Conservation (phyloP, 169 alveolate species). For the Eimeria mitis region DNA sequence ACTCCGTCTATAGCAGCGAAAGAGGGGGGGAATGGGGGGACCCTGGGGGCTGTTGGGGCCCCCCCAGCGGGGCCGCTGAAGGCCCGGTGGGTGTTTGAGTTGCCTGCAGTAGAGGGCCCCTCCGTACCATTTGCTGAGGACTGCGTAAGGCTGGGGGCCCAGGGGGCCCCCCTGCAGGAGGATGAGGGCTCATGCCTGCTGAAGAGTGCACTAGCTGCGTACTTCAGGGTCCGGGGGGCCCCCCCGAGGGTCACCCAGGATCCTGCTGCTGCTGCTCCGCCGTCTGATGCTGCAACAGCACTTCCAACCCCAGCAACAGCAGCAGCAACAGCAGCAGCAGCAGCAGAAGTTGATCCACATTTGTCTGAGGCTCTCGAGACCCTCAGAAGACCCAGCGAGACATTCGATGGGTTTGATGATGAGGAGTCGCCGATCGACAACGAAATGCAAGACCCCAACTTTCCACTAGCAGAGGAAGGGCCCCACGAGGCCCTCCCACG, state of each 20-base stretch:
- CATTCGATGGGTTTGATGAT: neutral
- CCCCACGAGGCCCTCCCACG: neutral
- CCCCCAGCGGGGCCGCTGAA: conserved; percentile 28
- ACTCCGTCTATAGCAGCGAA: neutral
- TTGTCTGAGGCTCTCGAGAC: conserved; percentile 1
- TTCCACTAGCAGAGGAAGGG: neutral
- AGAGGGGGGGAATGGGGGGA: conserved; percentile 14
- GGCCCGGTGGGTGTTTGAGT: conserved; percentile 30
- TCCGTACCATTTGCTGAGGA: conserved; percentile 25
- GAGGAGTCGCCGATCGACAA: neutral
- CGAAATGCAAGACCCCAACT: neutral
- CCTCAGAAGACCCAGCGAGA: conserved; percentile 42
- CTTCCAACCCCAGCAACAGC: neutral
- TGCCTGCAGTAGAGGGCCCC: conserved; percentile 45
- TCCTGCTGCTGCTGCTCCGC: neutral
- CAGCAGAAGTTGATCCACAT: conserved; percentile 12
- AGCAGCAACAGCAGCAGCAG: neutral
- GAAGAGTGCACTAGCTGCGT: conserved; percentile 23
- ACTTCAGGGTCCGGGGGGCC: conserved; percentile 29
- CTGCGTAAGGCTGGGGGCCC: conserved; percentile 9
- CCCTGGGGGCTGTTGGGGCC: conserved; percentile 21
- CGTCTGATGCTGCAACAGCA: neutral
- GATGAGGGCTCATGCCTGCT: neutral
- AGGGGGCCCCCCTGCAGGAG: neutral
- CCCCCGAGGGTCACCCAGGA: conserved; percentile 5